phyloP scores from a whole-genome alignment of 164 flowering plant genomes.

The Tetrastigma voinierianum region DNA sequence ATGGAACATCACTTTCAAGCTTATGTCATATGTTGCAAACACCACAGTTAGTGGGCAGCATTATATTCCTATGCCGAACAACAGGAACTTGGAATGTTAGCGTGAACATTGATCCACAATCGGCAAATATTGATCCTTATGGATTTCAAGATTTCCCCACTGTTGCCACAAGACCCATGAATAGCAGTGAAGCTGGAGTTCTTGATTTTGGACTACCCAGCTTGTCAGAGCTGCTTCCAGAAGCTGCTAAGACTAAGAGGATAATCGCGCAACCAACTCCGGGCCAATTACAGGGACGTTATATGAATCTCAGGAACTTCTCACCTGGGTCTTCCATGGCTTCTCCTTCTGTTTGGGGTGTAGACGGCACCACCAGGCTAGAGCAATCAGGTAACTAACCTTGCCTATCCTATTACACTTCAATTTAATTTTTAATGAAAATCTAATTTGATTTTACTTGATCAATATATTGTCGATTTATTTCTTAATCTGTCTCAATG shows the following conservation, averaged over 20 bases:
- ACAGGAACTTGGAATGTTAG: not conserved
- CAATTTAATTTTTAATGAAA: not conserved
- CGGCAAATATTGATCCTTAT: not conserved
- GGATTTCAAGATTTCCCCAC: not conserved
- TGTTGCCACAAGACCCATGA: not conserved
- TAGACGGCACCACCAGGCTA: not conserved
- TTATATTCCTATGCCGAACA: not conserved
- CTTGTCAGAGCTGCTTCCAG: not conserved
- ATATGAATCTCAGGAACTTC: not conserved
- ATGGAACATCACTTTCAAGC: not conserved
- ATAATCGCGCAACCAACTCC: not conserved
- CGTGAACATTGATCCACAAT: not conserved
- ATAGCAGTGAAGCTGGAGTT: not conserved
- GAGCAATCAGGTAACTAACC: slow-evolving; percentile 2
- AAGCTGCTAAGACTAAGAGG: slow-evolving; percentile 1
- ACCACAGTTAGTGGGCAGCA: slow-evolving; percentile 1
- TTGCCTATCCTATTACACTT: not conserved
- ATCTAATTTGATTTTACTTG: not conserved
- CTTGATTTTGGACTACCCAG: not conserved
- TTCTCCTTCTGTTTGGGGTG: not conserved
- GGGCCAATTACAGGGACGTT: not conserved
- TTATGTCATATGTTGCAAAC: slow-evolving; percentile 1
- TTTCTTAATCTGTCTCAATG: not conserved
- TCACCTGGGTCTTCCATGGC: not conserved
- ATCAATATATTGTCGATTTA: too few species aligned